Evolutionary conservation across 495 filamentous ascomycete genomes (phyloP).

Genomic region (Hyaloscypha finlandica): DNA sequence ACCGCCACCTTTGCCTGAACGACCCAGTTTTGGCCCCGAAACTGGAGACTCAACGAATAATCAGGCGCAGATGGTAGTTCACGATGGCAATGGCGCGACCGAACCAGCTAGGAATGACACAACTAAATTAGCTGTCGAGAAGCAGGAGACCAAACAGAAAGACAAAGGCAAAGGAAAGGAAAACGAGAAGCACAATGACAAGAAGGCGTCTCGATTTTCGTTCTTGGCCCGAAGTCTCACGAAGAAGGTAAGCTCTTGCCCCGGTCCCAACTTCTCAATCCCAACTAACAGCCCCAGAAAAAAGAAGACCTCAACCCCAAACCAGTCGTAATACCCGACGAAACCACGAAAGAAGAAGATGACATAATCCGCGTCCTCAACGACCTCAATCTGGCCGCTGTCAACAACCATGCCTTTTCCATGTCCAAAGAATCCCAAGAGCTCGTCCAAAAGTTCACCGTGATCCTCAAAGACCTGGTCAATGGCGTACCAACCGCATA

Average conservation of each 20-base stretch:
- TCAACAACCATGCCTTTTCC: conserved; percentile 78
- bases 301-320: conserved; percentile 16
- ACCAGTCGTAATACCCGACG: conserved; percentile 30
- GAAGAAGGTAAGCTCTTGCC: conserved; percentile 25
- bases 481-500: conserved; percentile 93
- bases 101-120: conserved; percentile 9
- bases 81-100: conserved; percentile 17
- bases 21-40: conserved; percentile 23
- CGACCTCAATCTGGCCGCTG: conserved; percentile 73
- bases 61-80: conserved; percentile 24
- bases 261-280: not conserved
- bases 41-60: conserved; percentile 27
- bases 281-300: conserved; percentile 8
- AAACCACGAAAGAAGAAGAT: conserved; percentile 61
- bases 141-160: conserved; percentile 3
- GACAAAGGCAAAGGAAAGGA: conserved; percentile 26
- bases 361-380: conserved; percentile 79
- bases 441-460: conserved; percentile 77
- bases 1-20: conserved; percentile 31
- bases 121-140: not conserved
- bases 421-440: conserved; percentile 78
- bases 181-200: conserved; percentile 15
- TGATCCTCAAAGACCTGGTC: conserved; percentile 87
- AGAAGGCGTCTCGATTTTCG: conserved; percentile 29
- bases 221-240: conserved; percentile 24